Evolutionary conservation across 2,329 filamentous ascomycete genomes (phyloP).

Genomic region (Nemania diffusa): DNA sequence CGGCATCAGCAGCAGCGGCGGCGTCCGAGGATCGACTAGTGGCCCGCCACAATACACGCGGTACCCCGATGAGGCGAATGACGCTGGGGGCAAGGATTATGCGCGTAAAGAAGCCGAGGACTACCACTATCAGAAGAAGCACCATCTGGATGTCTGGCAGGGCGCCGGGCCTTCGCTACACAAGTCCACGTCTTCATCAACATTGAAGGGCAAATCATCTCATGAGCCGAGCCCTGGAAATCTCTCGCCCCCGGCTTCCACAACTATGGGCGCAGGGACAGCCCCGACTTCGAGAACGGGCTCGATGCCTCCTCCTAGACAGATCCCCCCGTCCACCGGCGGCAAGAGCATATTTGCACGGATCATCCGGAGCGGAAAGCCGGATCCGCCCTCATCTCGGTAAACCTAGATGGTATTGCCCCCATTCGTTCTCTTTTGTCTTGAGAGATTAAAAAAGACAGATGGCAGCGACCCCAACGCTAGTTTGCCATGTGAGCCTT

Average conservation of each 20-base stretch:
- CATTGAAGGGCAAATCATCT: constrained; percentile 24
- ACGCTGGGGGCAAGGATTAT: constrained; percentile 10
- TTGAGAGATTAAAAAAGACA: not conserved
- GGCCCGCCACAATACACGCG: constrained; percentile 29
- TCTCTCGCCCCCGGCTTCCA: constrained; percentile 24
- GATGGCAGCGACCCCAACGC: too few relatives aligned
- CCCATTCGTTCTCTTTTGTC: not conserved
- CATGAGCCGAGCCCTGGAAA: constrained; percentile 29
- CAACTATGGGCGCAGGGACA: not conserved
- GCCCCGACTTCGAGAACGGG: not conserved
- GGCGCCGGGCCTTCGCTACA: constrained; percentile 9
- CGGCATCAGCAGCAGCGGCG: constrained; percentile 18
- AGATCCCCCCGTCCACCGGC: constrained; percentile 34
- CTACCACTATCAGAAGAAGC: constrained; percentile 15
- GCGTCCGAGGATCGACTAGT: constrained; percentile 16
- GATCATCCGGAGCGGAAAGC: constrained; percentile 42
- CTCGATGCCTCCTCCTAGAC: constrained; percentile 34
- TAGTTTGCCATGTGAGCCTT: too few relatives aligned
- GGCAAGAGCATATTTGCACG: constrained; percentile 41
- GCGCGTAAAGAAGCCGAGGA: constrained; percentile 17
- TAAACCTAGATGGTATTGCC: not conserved
- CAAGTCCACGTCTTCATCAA: constrained; percentile 26
- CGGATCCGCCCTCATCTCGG: constrained; percentile 36
- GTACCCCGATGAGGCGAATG: constrained; percentile 17
- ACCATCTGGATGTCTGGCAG: constrained; percentile 17